Conservation (phyloP, 116 monocot species). For the Cymodocea nodosa region DNA sequence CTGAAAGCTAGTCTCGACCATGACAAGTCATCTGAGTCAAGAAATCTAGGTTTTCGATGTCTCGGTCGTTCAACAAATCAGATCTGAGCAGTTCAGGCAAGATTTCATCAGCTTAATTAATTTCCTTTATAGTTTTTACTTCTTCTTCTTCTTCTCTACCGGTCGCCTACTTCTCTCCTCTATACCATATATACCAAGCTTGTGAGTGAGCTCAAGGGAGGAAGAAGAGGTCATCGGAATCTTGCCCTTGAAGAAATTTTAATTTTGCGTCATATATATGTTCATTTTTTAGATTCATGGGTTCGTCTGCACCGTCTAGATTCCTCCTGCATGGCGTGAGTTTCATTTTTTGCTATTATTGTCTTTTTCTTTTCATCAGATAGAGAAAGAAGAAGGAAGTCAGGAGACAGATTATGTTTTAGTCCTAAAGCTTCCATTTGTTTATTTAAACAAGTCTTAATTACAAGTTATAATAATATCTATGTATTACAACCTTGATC, state of each 20-base stretch:
- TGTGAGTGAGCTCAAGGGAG: too few relatives aligned
- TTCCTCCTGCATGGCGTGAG: conserved; percentile 1
- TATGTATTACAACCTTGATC: too few relatives aligned
- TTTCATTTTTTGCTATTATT: background rate
- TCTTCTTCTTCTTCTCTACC: conserved; percentile 5
- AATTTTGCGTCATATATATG: too few relatives aligned
- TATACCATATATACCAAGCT: too few relatives aligned
- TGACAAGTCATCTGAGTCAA: background rate
- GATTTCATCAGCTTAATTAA: conserved; percentile 1
- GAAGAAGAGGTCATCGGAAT: too few relatives aligned
- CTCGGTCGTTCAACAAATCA: background rate
- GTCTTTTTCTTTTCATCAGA: background rate
- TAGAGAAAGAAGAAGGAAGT: background rate
- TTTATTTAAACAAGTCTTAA: background rate
- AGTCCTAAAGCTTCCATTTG: background rate
- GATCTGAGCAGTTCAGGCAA: conserved; percentile 5
- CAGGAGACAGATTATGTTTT: background rate
- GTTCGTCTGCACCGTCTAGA: background rate
- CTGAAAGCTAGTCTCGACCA: background rate
- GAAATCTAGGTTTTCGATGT: background rate
- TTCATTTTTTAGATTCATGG: background rate
- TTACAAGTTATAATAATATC: too few relatives aligned
- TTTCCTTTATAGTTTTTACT: background rate
- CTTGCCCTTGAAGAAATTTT: too few relatives aligned
- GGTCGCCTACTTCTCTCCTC: background rate